phyloP scores from a whole-genome alignment of 768 basidiomycete genomes.

The Exidia glandulosa region DNA sequence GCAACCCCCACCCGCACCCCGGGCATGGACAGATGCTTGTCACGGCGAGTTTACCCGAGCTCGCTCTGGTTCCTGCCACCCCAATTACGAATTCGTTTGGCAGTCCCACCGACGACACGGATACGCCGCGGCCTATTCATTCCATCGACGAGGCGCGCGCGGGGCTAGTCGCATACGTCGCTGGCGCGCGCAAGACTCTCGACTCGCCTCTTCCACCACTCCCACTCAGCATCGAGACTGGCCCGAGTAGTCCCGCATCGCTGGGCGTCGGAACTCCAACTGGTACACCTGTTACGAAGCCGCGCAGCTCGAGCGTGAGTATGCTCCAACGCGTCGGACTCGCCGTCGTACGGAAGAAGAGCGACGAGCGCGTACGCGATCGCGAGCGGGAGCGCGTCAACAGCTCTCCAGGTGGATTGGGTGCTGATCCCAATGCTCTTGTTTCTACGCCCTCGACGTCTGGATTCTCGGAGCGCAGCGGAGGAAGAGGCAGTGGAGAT shows the following conservation, averaged over 20 bases:
- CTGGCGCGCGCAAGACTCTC: neutral
- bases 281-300: conserved; percentile 33
- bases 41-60: neutral
- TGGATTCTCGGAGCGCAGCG: conserved; percentile 28
- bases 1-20: too few relatives aligned
- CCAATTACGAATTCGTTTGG: neutral
- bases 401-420: neutral
- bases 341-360: conserved; percentile 75
- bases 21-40: neutral
- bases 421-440: neutral
- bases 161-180: neutral
- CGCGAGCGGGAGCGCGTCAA: neutral
- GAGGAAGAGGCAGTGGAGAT: conserved; percentile 23
- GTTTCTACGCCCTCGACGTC: neutral
- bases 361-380: conserved; percentile 50
- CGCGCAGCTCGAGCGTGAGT: conserved; percentile 78
- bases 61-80: neutral
- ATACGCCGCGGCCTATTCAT: neutral
- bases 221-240: neutral
- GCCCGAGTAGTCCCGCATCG: conserved; percentile 29
- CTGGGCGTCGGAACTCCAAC: conserved; percentile 43
- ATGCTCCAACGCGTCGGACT: conserved; percentile 85
- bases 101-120: too few relatives aligned
- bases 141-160: neutral
- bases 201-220: neutral